These are phyloP conservation scores for Diaporthe citrichinensis DNA, from an alignment of 2,329 filamentous ascomycete genomes.

Conservation along the genomic window DNA sequence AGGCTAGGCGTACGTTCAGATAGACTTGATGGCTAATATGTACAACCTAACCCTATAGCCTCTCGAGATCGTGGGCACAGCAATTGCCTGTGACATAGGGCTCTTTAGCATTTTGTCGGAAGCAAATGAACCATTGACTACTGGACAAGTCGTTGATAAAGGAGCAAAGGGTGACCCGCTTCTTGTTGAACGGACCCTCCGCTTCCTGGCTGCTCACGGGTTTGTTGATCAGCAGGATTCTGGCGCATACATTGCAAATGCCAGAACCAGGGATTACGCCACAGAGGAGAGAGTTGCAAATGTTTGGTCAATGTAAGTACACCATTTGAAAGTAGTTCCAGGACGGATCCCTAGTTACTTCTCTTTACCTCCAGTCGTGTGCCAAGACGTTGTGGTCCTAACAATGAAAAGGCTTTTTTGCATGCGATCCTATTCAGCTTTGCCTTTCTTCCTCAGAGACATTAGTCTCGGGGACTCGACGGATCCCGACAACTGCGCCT, in stretches of 20 bases:
- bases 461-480: neutral
- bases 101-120: neutral
- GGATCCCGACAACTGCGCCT: neutral
- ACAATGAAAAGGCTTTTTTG: neutral
- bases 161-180: neutral
- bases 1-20: neutral
- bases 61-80: slow-evolving; percentile 12
- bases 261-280: neutral
- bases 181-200: neutral
- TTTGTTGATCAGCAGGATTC: neutral
- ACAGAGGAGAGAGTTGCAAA: slow-evolving; percentile 8
- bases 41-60: neutral
- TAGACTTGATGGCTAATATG: neutral
- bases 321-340: neutral
- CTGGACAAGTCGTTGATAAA: neutral
- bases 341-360: neutral
- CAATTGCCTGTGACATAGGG: slow-evolving; percentile 4
- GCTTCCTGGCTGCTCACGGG: slow-evolving; percentile 1
- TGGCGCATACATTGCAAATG: slow-evolving; percentile 1
- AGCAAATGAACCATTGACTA: neutral
- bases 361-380: neutral
- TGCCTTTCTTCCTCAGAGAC: slow-evolving; percentile 7
- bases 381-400: neutral
- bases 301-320: slow-evolving; percentile 11
- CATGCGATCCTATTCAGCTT: slow-evolving; percentile 7